Evolutionary conservation across 2,329 filamentous ascomycete genomes (phyloP).

Genomic region (Pseudogymnoascus sp.): DNA sequence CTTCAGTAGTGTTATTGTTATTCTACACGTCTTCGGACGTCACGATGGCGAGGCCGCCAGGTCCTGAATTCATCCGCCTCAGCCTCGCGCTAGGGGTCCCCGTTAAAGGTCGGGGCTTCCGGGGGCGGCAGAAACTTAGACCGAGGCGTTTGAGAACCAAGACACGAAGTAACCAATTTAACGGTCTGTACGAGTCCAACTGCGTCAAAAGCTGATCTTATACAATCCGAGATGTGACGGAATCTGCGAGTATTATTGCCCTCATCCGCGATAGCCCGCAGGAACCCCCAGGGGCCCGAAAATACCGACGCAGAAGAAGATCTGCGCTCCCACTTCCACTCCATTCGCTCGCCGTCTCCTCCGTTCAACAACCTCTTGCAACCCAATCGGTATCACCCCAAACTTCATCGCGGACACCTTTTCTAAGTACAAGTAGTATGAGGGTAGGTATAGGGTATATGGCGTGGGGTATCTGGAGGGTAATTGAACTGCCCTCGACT

Average conservation of each 20-base stretch:
- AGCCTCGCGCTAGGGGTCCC: not conserved
- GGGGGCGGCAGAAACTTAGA: not conserved
- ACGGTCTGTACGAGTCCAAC: slow-evolving; percentile 5
- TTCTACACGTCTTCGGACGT: not conserved
- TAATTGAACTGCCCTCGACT: not conserved
- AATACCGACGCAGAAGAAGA: not conserved
- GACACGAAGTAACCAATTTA: slow-evolving; percentile 2
- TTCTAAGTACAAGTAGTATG: not conserved
- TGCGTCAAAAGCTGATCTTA: slow-evolving; percentile 5
- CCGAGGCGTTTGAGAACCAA: not conserved
- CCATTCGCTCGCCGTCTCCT: not conserved
- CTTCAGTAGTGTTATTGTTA: not conserved
- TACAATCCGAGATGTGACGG: slow-evolving; percentile 4
- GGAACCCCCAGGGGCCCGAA: not conserved
- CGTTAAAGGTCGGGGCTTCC: not conserved
- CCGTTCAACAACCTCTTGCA: not conserved
- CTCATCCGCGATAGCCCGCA: not conserved
- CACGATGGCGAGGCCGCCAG: not conserved
- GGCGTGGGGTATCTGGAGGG: not conserved
- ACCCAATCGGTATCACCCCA: not conserved
- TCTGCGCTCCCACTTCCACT: not conserved
- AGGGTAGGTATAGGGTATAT: not conserved
- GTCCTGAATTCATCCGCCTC: not conserved
- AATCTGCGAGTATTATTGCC: not conserved
- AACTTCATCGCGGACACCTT: not conserved